Base-by-base conservation (phyloP, 441 rosid species). In the Pelargonium citronellum region DNA sequence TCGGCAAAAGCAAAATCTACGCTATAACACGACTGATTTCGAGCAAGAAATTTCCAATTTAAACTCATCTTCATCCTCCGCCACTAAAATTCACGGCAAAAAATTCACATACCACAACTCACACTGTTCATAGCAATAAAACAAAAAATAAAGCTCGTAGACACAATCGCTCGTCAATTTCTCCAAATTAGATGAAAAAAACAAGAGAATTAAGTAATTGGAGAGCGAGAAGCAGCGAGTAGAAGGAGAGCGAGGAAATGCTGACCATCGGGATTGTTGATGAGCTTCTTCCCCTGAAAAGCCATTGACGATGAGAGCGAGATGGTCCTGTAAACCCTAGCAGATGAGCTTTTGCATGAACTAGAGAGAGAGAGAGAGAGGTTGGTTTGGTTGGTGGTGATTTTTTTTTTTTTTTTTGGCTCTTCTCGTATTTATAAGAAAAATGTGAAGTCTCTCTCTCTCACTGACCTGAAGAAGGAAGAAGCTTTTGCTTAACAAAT, bases 221-320 rank as follows among this genome's bases (percentile, higher is more conserved):
- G 49, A 64, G 20, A 43, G 15, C 17, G 5, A 46, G 19, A 67
- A 71, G 69, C 57, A 71, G 3, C 60, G 72, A 69, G 65, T 37
- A 61, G 57, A 70, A 55, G 46, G 46, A 69, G 51, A 74, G 16
- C 57, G 67, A 70, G 72, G 47, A 77, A 80, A 73, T 60, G 84
- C 86, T 53, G 79, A 91, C 99, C 95, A 65, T 75, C 79, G 72
- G 99, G 96, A 73, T 89, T 70, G 83, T 90, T 87, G 87, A 95
- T 87, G 85, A 95, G 92, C 78, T 91, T 95, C 88, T 95, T 95
- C 41, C 86, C 96, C 66, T 81, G 87, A 66, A 66, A 86, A 69
- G 91, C 91, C 99, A 95, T 58, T 91, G 64, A 63, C 19, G 64
- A 55, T 11, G 47, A 69, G 20, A 69, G 6, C 39, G 24, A 58